Base-by-base conservation (phyloP, 2,329 filamentous ascomycete genomes). In the Lithohypha guttulata region DNA sequence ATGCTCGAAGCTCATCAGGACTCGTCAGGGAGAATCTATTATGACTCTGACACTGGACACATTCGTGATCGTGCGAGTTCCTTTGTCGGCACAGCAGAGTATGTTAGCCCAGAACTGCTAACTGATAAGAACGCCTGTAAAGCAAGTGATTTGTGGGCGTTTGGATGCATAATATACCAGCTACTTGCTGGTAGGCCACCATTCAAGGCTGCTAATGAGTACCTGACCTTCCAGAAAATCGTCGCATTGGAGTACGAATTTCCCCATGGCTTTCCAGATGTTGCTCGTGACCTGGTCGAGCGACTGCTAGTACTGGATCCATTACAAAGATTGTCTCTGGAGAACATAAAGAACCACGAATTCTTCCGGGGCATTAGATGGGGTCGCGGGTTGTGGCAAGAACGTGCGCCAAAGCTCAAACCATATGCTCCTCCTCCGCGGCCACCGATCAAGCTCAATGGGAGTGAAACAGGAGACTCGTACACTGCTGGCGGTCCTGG, bases 51-150 rank as follows among this genome's bases (percentile, higher is more conserved):
- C 14, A 60, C 63, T 4, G 51, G 55, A 6, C 44, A 59, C 26
- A 65, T 73, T 49, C 15, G 27, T 18, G 66, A 70, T 14, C 75
- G 86, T 49, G 86, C 89, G 9, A 84, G 84, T 23, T 98, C 91
- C 0, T 98, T 98, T 58, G 91, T 98, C 28, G 91, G 91, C 25
- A 98, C 91, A 0, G 91, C 91, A 8, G 91, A 98, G 60, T 98
- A 98, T 55, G 91, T 98, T 51, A 96, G 91, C 55, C 91, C 91
- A 0, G 91, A 98, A 59, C 70, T 98, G n/a, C 69, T 98, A 39
- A 94, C 84, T 20, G 86, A 94, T 55, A 96, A 96, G 65, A 93
- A 84, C 54, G 91, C 89, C 14, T 95, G 89, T 68, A 98, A 96
- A 64, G 84, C 89, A 29, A 96, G 91, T 59, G 91, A 98, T 62